phyloP scores from a whole-genome alignment of 345 rosid genomes.

The Rhizophora mangle region DNA sequence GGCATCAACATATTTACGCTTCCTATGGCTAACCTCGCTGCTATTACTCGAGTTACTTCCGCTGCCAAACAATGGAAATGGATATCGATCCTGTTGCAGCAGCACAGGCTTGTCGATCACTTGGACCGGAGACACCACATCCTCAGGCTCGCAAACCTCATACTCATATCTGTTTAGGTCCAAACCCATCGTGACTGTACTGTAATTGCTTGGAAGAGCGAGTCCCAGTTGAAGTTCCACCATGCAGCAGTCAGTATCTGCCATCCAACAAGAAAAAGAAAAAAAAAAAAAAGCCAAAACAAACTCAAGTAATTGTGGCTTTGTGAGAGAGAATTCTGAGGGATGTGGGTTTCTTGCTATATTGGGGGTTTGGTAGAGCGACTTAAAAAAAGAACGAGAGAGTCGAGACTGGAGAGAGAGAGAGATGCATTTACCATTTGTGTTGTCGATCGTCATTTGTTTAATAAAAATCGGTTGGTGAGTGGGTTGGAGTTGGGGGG shows the following conservation, averaged over 20 bases:
- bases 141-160: not conserved
- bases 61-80: not conserved
- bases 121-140: not conserved
- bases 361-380: not conserved
- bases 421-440: too few relatives aligned
- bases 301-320: not conserved
- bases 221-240: constrained; percentile 52
- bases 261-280: constrained; percentile 11
- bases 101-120: too few relatives aligned
- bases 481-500: not conserved
- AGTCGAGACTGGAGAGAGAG: not conserved
- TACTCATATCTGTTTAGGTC: too few relatives aligned
- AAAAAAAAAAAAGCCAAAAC: not conserved
- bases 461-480: too few relatives aligned
- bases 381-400: not conserved
- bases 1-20: constrained; percentile 23
- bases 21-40: constrained; percentile 7
- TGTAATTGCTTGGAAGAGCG: constrained; percentile 26
- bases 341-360: constrained; percentile 19
- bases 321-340: not conserved
- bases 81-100: not conserved
- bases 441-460: too few relatives aligned
- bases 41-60: not conserved
- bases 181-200: constrained; percentile 2
- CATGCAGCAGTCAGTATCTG: too few relatives aligned